Conservation (phyloP, 805 yeast genomes). For the Spencermartinsiella europaea region DNA sequence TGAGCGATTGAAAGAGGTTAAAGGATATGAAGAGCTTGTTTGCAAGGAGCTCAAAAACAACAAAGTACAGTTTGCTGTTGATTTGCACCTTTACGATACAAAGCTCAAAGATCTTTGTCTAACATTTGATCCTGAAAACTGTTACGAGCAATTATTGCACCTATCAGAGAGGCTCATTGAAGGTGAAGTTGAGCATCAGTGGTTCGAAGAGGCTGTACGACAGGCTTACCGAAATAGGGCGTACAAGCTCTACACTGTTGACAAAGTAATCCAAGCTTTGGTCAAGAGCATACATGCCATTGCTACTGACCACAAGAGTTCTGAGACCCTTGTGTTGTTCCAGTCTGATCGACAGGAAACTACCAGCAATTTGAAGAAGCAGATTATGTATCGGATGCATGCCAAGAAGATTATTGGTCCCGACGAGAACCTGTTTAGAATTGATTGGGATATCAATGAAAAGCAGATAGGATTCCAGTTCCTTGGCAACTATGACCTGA, state of each 20-base stretch:
- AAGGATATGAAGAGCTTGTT: conserved; percentile 62
- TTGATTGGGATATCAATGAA: conserved; percentile 56
- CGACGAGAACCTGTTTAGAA: conserved; percentile 91
- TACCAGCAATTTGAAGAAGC: conserved; percentile 73
- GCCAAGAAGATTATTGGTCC: conserved; percentile 74
- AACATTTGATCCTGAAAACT: conserved; percentile 40
- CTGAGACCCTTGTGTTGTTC: conserved; percentile 74
- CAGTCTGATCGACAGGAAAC: conserved; percentile 69
- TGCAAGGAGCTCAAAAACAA: conserved; percentile 59
- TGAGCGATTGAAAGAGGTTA: conserved; percentile 73
- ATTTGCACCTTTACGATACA: conserved; percentile 72
- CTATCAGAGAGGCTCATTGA: conserved; percentile 75
- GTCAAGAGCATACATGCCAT: conserved; percentile 85
- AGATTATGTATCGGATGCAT: conserved; percentile 84
- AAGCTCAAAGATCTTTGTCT: conserved; percentile 80
- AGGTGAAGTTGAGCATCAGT: conserved; percentile 86
- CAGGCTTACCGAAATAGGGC: conserved; percentile 94
- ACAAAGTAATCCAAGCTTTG: conserved; percentile 79
- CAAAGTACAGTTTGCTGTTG: conserved; percentile 66
- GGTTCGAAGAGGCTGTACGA: conserved; percentile 92
- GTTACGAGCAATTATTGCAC: conserved; percentile 68
- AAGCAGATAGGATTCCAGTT: conserved; percentile 66
- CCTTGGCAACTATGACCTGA: conserved; percentile 66
- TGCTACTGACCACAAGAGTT: conserved; percentile 69
- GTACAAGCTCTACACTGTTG: conserved; percentile 85